Conservation (phyloP, 805 yeast genomes). For the Candida alai region DNA sequence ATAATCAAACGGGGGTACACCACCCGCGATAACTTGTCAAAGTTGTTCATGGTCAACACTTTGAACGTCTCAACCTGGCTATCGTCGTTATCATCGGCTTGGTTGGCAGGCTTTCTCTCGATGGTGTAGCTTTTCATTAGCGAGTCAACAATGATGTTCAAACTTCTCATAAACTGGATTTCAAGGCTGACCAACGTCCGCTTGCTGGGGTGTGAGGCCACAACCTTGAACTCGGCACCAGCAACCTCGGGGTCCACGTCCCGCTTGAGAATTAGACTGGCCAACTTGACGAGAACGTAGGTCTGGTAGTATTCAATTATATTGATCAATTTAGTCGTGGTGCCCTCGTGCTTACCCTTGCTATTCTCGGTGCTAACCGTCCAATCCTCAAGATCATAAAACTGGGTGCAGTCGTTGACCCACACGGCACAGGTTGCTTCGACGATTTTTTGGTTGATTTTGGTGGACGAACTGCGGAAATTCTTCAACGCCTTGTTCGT, state of each 20-base stretch:
- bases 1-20: slow-evolving; percentile 29
- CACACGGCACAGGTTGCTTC: slow-evolving; percentile 42
- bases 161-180: slow-evolving; percentile 43
- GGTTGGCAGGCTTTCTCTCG: slow-evolving; percentile 15
- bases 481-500: slow-evolving; percentile 35
- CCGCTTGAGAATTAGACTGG: slow-evolving; percentile 21
- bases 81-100: slow-evolving; percentile 1
- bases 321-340: slow-evolving; percentile 32
- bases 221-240: slow-evolving; percentile 24
- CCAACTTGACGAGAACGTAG: slow-evolving; percentile 29
- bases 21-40: slow-evolving; percentile 30
- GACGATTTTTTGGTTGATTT: slow-evolving; percentile 34
- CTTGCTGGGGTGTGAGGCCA: slow-evolving; percentile 36
- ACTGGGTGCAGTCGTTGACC: slow-evolving; percentile 44
- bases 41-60: slow-evolving; percentile 41
- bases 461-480: slow-evolving; percentile 27
- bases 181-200: slow-evolving; percentile 38
- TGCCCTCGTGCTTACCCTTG: slow-evolving; percentile 15
- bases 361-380: slow-evolving; percentile 15
- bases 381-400: slow-evolving; percentile 43
- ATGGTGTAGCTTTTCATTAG: slow-evolving; percentile 35
- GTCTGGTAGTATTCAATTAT: slow-evolving; percentile 34
- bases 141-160: slow-evolving; percentile 38
- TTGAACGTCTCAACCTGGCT: slow-evolving; percentile 24
- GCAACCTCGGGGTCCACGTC: slow-evolving; percentile 9